Base-by-base conservation (phyloP, 441 rosid genomes). In the Euphorbia corollata region DNA sequence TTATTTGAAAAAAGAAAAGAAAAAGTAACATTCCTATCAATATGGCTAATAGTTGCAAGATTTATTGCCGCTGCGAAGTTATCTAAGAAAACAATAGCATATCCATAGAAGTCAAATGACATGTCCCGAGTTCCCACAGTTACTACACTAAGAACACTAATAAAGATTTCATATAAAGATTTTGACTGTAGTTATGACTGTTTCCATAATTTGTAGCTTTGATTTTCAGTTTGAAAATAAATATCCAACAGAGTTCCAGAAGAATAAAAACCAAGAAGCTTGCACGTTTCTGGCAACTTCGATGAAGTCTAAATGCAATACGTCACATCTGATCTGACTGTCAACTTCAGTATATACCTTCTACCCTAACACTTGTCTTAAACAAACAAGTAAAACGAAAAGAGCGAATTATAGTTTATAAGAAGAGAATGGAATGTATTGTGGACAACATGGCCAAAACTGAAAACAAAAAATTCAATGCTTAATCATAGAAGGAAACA, bases 51-150 rank as follows among this genome's bases (percentile, higher is more conserved):
- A 27, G 87, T 89, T 68, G 96, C 93, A 61, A 93, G 88, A 83
- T 93, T 91, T 78, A 87, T 82, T 68, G 99, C 97, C 32, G 99
- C 91, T 39, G 92, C 72, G 58, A 93, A 75, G 82, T 93, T 93
- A 72, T 97, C 86, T 59, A 86, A 39, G 85, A 93, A 86, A 80
- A 91, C 97, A 75, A 93, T 64, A 68, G 77, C 86, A 78, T 93
- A 93, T 19, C 99, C 96, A 80, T 89, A 84, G 73, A 86, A 83
- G 76, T 93, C 96, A 76, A 85, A 93, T 67, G 99, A 89, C 77
- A 91, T 84, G 75, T 93, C 99, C 73, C 96, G 89, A 51, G 96
- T 92, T 82, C 97, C 99, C 10, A 97, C 97, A 45, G 89, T 72
- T 70, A 91, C 77, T 69, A 96, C 97, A 45, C 99, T 97, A 78